Percentiles rank a stretch among this genome's conserved stretches.
phyloP scores from a whole-genome alignment of 1,284 basidiomycete genomes.

The Entoloma clypeatum region DNA sequence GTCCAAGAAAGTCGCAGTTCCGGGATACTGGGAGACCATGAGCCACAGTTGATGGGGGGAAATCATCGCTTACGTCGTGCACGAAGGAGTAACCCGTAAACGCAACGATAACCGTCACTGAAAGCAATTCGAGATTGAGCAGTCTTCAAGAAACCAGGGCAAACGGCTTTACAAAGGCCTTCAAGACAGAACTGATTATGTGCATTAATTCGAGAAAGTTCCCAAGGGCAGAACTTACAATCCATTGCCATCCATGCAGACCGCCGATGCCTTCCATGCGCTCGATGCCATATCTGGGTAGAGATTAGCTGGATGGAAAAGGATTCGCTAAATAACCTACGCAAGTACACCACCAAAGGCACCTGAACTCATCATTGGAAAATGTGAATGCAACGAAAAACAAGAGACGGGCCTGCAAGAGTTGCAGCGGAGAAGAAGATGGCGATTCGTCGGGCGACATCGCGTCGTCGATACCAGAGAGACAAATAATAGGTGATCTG shows the following conservation, averaged over 20 bases:
- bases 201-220: background rate
- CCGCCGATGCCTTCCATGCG: conserved; percentile 39
- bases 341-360: conserved; percentile 37
- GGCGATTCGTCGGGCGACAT: conserved; percentile 48
- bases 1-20: conserved; percentile 44
- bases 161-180: conserved; percentile 26
- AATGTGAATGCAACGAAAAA: background rate
- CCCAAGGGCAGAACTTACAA: conserved; percentile 25
- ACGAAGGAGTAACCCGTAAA: conserved; percentile 33
- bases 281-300: conserved; percentile 33
- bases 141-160: background rate
- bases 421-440: conserved; percentile 60
- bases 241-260: conserved; percentile 43
- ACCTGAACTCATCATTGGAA: conserved; percentile 13
- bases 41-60: background rate
- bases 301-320: conserved; percentile 3
- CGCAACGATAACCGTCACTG: conserved; percentile 34
- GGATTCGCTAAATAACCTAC: conserved; percentile 17
- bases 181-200: conserved; percentile 33
- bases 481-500: conserved; percentile 51
- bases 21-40: conserved; percentile 35
- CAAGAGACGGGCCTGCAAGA: conserved; percentile 35
- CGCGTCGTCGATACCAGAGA: conserved; percentile 49
- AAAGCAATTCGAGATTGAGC: conserved; percentile 17
- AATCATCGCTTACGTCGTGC: conserved; percentile 30